Conservation (phyloP, 768 basidiomycete species). For the Lyophyllum semitale region DNA sequence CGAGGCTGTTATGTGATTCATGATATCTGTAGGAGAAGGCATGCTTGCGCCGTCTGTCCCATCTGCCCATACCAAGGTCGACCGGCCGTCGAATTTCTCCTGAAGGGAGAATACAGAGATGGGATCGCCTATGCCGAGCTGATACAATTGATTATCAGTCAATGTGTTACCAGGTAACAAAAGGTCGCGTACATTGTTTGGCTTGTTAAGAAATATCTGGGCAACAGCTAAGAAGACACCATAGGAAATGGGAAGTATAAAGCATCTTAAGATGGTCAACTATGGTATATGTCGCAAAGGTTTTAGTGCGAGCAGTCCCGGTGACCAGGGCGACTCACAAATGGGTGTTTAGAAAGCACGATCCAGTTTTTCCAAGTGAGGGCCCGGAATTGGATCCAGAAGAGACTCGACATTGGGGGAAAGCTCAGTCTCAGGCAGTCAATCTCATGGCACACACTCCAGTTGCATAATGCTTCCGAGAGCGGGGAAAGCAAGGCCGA, state of each 20-base stretch:
- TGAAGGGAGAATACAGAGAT: constrained; percentile 48
- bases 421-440: background rate
- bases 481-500: background rate
- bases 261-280: constrained; percentile 63
- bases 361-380: constrained; percentile 79
- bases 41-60: constrained; percentile 56
- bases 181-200: constrained; percentile 56
- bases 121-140: constrained; percentile 69
- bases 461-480: background rate
- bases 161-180: background rate
- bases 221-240: constrained; percentile 69
- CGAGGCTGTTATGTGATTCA: constrained; percentile 54
- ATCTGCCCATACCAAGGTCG: constrained; percentile 68
- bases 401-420: constrained; percentile 36
- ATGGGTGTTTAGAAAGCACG: constrained; percentile 61
- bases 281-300: constrained; percentile 20
- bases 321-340: constrained; percentile 45
- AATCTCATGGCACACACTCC: background rate
- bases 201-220: constrained; percentile 57
- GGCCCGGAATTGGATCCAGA: constrained; percentile 62
- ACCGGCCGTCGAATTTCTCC: constrained; percentile 52
- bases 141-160: background rate
- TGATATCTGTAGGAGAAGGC: constrained; percentile 61
- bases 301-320: no score
- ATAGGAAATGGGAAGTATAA: constrained; percentile 64